Evolutionary conservation across 768 basidiomycete genomes (phyloP), one percentile per base, ranked within the genome.

Genomic region (Sistotremastrum suecicum): DNA sequence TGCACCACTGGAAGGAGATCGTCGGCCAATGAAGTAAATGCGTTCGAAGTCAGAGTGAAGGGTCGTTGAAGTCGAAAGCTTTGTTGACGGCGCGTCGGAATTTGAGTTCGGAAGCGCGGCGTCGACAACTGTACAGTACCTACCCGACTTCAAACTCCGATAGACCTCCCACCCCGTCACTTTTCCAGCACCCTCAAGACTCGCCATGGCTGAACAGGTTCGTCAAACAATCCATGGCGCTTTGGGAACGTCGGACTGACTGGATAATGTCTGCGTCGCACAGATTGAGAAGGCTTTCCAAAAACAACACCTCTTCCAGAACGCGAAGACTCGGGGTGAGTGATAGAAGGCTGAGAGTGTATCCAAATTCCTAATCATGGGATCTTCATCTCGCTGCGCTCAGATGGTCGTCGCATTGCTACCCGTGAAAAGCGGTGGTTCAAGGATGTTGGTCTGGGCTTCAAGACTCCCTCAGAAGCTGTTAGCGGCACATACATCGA

Each of bases 401-500:
- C 41, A 87, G 90, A 72, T 59, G 80, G 82, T 56, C 89, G 89
- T 75, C 94, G 94, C 74, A 72, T 91, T 55, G 75, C 82, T 43
- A 89, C 90, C 55, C 95, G 83, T 76, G 84, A 89, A 54, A 95
- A 83, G 77, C 75, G 95, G 64, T 99, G 95, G 94, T 95, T 86
- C 72, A 98, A 97, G 78, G 90, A 97, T 68, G 85, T 95, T 59
- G 92, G 92, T 58, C 72, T 97, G 48, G 89, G 89, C 40, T 95
- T 87, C 72, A 91, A 97, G 77, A 98, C 91, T 31, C 95, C 95
- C 41, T 58, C 80, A 52, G 92, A 97, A 58, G 95, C 95, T 45
- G 88, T 98, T 62, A 88, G 76, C 46, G 95, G 91, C 60, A 85
- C 88, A 54, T 99, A 98, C 72, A 84, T 95, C 59, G 90, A 99